These are phyloP conservation scores for Nakazawaea populi DNA, from an alignment of 805 yeast species.

Conservation along the genomic window DNA sequence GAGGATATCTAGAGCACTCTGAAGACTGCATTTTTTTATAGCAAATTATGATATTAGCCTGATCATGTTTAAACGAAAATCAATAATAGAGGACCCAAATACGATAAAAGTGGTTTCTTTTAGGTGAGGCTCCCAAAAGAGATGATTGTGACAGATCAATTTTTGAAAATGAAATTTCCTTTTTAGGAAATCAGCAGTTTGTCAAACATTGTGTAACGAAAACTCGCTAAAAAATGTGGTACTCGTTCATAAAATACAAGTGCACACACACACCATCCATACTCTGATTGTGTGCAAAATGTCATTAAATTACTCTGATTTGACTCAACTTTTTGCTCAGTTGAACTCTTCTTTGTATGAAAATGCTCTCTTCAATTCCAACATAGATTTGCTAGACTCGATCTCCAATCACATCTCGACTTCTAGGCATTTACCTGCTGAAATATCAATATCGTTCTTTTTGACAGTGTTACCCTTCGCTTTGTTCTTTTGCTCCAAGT, in stretches of 20 bases:
- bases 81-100: no score
- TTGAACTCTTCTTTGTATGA: constrained; percentile 5
- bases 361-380: not conserved
- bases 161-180: not conserved
- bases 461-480: constrained; percentile 15
- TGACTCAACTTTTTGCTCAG: constrained; percentile 1
- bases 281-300: not conserved
- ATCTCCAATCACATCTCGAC: constrained; percentile 8
- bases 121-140: no score
- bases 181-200: not conserved
- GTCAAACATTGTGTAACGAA: not conserved
- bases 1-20: not conserved
- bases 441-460: constrained; percentile 18
- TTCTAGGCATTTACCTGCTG: constrained; percentile 9
- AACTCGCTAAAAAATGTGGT: not conserved
- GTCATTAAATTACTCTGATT: constrained; percentile 6
- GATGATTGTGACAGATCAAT: no score
- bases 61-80: not conserved
- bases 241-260: not conserved
- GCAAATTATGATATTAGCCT: not conserved
- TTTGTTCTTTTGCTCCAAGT: constrained; percentile 12
- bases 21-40: not conserved
- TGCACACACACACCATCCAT: no score
- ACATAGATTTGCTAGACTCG: constrained; percentile 9
- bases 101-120: no score